Percentiles rank a stretch among this genome's conserved stretches.
These are phyloP conservation scores for Fusarium sp. DNA, from an alignment of 2,329 filamentous ascomycete species.

Conservation along the genomic window DNA sequence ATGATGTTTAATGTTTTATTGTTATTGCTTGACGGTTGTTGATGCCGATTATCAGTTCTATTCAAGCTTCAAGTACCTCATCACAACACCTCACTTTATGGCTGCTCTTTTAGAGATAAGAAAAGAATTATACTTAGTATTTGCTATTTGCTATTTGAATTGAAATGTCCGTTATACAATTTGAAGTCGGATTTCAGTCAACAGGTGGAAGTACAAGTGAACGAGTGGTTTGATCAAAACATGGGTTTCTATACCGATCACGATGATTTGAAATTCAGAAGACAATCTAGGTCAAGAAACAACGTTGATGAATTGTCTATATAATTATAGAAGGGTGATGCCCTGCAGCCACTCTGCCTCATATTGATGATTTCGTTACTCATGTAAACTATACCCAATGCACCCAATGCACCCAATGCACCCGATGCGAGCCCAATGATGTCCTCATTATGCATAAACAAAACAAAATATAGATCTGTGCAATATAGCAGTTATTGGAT, in stretches of 20 bases:
- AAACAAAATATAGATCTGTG: background rate
- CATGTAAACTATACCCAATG: background rate
- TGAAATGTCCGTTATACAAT: background rate
- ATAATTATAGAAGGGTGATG: background rate
- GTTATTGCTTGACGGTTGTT: background rate
- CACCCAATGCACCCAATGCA: background rate
- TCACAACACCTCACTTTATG: background rate
- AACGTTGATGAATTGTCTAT: background rate
- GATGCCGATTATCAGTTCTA: background rate
- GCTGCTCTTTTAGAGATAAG: background rate
- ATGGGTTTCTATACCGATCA: background rate
- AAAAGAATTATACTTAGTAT: constrained; percentile 16
- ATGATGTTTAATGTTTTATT: background rate
- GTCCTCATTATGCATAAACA: background rate
- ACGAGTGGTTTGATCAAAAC: background rate
- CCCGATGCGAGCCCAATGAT: background rate
- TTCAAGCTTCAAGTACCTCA: background rate
- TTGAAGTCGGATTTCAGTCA: background rate
- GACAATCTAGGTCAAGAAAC: background rate
- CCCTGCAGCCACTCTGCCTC: background rate
- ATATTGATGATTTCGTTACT: background rate
- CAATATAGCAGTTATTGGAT: background rate
- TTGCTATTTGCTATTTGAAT: constrained; percentile 14
- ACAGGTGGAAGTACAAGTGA: background rate
- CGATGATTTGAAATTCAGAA: background rate